Evolutionary conservation across 139 green algal genomes (phyloP).

Genomic region (Tetraselmis chui): DNA sequence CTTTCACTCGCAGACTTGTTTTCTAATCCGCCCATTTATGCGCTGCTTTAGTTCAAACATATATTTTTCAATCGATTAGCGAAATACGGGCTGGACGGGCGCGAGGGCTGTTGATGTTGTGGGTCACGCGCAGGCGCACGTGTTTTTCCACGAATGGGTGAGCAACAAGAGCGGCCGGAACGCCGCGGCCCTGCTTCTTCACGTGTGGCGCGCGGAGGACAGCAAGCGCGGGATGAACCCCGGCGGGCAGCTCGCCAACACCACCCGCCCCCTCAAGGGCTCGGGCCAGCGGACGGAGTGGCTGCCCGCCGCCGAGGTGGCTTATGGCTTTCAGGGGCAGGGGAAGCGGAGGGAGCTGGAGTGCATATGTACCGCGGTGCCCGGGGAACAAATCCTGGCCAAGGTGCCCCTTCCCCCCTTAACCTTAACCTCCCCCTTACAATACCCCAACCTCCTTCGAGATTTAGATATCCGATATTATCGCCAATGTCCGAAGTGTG

Average conservation of each 20-base stretch:
- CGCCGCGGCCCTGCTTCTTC: neutral
- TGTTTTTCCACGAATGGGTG: neutral
- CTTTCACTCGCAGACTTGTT: no score
- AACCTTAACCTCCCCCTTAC: no score
- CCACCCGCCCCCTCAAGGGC: neutral
- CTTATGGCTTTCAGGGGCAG: neutral
- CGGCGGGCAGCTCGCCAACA: neutral
- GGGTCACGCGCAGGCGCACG: neutral
- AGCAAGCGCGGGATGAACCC: neutral
- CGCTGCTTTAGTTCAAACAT: no score
- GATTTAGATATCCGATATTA: no score
- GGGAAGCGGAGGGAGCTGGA: neutral
- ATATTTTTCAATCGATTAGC: no score
- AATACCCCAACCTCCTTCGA: no score
- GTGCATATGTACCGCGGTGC: neutral
- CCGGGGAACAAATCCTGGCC: neutral
- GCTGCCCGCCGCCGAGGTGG: neutral
- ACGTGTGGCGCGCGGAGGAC: neutral
- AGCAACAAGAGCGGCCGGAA: neutral
- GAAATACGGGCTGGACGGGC: no score
- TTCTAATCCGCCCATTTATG: no score
- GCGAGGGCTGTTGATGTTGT: no score
- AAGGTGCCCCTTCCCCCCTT: no score
- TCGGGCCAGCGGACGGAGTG: neutral
- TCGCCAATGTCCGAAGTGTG: no score